Percentiles rank a stretch among this genome's conserved stretches.
Conservation (phyloP, 1,284 basidiomycete genomes). For the Mycosarcoma maydis region DNA sequence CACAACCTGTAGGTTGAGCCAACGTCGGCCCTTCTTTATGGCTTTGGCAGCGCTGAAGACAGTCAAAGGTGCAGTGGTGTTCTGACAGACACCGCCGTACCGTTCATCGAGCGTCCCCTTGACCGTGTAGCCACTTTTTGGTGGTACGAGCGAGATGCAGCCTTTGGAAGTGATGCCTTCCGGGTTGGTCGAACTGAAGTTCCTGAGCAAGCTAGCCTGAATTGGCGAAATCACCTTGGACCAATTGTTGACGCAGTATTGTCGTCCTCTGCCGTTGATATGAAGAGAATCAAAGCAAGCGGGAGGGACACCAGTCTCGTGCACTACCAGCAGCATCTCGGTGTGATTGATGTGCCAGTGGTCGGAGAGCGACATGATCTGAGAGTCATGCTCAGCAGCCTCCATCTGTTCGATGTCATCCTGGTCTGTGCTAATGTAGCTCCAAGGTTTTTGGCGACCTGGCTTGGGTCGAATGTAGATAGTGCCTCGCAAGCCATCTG, state of each 20-base stretch:
- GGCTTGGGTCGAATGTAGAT: constrained; percentile 48
- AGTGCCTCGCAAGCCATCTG: constrained; percentile 40
- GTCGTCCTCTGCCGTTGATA: constrained; percentile 47
- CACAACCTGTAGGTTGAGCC: constrained; percentile 45
- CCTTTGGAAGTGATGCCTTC: constrained; percentile 45
- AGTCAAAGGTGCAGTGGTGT: constrained; percentile 43
- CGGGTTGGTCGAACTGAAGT: constrained; percentile 41
- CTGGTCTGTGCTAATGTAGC: constrained; percentile 22
- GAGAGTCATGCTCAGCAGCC: constrained; percentile 37
- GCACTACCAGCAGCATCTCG: constrained; percentile 41
- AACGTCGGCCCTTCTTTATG: constrained; percentile 28
- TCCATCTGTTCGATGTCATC: constrained; percentile 46
- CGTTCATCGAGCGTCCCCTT: constrained; percentile 33
- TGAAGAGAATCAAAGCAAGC: constrained; percentile 52
- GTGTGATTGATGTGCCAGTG: constrained; percentile 55
- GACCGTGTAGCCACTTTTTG: constrained; percentile 38
- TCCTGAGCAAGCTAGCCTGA: constrained; percentile 20
- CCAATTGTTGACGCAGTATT: constrained; percentile 45
- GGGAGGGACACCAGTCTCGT: constrained; percentile 48
- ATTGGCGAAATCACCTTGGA: constrained; percentile 20
- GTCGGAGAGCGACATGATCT: constrained; percentile 35
- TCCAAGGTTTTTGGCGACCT: constrained; percentile 40
- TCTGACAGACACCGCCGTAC: constrained; percentile 45
- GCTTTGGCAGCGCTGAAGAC: constrained; percentile 39
- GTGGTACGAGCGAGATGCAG: constrained; percentile 47